phyloP scores from a whole-genome alignment of 2,329 filamentous ascomycete genomes.

The Rutstroemia sydowiana region DNA sequence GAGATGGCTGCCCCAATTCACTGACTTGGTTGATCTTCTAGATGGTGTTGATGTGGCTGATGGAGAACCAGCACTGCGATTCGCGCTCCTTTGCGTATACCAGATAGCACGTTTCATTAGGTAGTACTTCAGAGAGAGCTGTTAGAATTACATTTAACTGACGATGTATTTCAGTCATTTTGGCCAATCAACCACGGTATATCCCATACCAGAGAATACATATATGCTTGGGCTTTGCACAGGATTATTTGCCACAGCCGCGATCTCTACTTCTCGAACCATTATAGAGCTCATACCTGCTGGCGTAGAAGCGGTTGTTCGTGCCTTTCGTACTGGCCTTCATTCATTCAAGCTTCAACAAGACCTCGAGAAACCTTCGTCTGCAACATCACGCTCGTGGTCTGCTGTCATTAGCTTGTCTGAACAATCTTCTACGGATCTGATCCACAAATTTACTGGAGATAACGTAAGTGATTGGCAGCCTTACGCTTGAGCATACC shows the following conservation, averaged over 20 bases:
- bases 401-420: no score
- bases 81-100: background rate
- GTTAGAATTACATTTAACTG: background rate
- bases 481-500: background rate
- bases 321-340: conserved; percentile 24
- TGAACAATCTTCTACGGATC: no score
- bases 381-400: background rate
- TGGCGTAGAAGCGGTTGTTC: conserved; percentile 21
- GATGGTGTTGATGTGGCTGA: no score
- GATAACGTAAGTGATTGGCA: no score
- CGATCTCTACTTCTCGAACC: conserved; percentile 20
- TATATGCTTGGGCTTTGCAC: conserved; percentile 21
- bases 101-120: background rate
- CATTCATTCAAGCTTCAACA: background rate
- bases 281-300: conserved; percentile 21
- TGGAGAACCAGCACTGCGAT: no score
- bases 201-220: background rate
- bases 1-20: no score
- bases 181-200: background rate
- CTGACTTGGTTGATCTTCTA: no score
- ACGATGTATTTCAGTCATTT: background rate
- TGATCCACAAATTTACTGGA: no score
- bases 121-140: background rate
- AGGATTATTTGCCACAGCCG: conserved; percentile 24
- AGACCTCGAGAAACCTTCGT: background rate